Conservation (phyloP, 2,329 filamentous ascomycete genomes). For the Pseudocercospora ulei region DNA sequence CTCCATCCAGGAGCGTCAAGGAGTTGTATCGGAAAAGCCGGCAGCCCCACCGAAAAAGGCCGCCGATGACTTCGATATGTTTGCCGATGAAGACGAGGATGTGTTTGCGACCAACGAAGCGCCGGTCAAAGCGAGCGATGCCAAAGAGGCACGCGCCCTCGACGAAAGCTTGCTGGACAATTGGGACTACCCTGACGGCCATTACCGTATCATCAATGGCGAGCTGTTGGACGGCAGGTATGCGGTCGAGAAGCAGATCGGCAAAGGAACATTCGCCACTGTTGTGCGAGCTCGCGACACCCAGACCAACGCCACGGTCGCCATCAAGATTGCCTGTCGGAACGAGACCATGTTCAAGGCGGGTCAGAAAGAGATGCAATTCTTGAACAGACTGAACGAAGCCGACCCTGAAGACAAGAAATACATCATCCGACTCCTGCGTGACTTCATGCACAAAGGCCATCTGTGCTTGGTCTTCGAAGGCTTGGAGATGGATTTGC, state of each 20-base stretch:
- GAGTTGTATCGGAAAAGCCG: conserved; percentile 19
- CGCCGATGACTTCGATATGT: conserved; percentile 50
- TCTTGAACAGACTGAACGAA: conserved; percentile 75
- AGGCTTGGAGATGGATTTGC: conserved; percentile 80
- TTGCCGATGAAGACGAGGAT: conserved; percentile 58
- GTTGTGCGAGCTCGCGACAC: conserved; percentile 83
- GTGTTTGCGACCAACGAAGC: conserved; percentile 67
- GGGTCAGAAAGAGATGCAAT: conserved; percentile 87
- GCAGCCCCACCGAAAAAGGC: conserved; percentile 10
- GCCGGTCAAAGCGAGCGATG: conserved; percentile 37
- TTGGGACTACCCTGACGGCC: conserved; percentile 86
- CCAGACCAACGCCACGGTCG: conserved; percentile 60
- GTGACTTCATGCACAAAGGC: conserved; percentile 84
- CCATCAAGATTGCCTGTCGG: conserved; percentile 95
- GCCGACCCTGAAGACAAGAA: conserved; percentile 82
- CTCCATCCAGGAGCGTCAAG: conserved; percentile 15
- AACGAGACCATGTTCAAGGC: conserved; percentile 68
- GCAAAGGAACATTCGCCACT: conserved; percentile 91
- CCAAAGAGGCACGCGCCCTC: conserved; percentile 49
- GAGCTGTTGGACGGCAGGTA: conserved; percentile 85
- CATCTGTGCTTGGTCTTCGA: conserved; percentile 97
- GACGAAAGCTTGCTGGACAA: conserved; percentile 76
- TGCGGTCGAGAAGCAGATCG: conserved; percentile 75
- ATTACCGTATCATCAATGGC: conserved; percentile 88
- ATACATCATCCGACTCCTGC: conserved; percentile 79